phyloP scores from a whole-genome alignment of 2,329 filamentous ascomycete species.

The Aspergillus ruber region DNA sequence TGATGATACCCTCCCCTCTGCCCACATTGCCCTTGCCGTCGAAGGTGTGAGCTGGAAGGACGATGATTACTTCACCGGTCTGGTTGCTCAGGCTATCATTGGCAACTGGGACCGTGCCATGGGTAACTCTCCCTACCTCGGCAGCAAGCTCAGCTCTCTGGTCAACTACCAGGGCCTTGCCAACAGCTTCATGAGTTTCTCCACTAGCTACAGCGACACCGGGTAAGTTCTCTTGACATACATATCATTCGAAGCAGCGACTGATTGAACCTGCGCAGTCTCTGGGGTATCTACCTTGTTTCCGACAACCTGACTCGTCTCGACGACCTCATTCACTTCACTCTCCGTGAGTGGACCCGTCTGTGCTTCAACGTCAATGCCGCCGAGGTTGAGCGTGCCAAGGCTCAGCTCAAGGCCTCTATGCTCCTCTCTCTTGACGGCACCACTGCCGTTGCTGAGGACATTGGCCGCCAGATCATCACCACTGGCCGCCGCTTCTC shows the following conservation, averaged over 20 bases:
- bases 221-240: slow-evolving; percentile 57
- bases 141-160: slow-evolving; percentile 94
- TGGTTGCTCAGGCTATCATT: slow-evolving; percentile 96
- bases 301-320: slow-evolving; percentile 80
- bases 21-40: slow-evolving; percentile 96
- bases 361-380: slow-evolving; percentile 81
- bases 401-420: slow-evolving; percentile 97
- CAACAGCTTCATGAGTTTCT: slow-evolving; percentile 99
- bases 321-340: slow-evolving; percentile 96
- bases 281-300: slow-evolving; percentile 99
- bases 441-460: slow-evolving; percentile 94
- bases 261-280: slow-evolving; percentile 48
- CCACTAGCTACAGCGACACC: slow-evolving; percentile 98
- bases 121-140: slow-evolving; percentile 94
- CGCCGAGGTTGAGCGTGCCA: slow-evolving; percentile 94
- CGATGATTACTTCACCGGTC: slow-evolving; percentile 96
- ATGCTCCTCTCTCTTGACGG: slow-evolving; percentile 95
- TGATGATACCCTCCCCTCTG: slow-evolving; percentile 91
- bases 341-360: slow-evolving; percentile 95
- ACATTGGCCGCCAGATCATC: slow-evolving; percentile 97
- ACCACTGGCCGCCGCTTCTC: slow-evolving; percentile 89
- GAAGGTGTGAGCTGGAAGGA: slow-evolving; percentile 99
- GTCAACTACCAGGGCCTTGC: slow-evolving; percentile 92
- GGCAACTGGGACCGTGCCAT: slow-evolving; percentile 99
- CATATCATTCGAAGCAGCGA: slow-evolving; percentile 5